Evolutionary conservation across 768 basidiomycete species (phyloP).

Genomic region (Termitomyces sp.): DNA sequence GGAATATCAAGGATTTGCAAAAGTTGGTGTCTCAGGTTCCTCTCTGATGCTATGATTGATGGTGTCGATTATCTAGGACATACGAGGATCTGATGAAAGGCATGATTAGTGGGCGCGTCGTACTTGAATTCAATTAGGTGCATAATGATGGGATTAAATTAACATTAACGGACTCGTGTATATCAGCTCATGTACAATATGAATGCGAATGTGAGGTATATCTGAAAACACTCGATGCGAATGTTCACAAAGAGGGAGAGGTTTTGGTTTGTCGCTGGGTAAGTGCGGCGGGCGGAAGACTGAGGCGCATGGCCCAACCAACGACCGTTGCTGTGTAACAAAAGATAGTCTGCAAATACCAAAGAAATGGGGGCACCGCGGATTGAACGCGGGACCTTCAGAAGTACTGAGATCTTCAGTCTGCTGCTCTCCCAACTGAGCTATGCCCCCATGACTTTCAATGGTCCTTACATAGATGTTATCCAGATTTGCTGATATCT

Average conservation of each 20-base stretch:
- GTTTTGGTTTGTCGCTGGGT: no score
- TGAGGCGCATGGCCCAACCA: no score
- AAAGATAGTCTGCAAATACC: no score
- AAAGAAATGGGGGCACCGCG: no score
- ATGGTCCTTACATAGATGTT: no score
- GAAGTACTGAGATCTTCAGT: neutral
- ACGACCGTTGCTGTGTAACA: no score
- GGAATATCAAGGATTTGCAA: slow-evolving; percentile 44
- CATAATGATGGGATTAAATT: neutral
- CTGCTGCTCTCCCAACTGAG: neutral
- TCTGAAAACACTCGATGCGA: no score
- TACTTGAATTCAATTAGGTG: slow-evolving; percentile 26
- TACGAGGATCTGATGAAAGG: slow-evolving; percentile 35
- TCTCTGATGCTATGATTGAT: neutral
- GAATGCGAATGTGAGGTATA: neutral
- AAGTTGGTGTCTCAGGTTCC: slow-evolving; percentile 31
- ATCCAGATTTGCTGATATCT: no score
- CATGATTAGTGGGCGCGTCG: slow-evolving; percentile 46
- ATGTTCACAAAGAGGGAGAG: no score
- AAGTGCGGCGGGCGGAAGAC: no score
- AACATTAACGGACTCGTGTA: neutral
- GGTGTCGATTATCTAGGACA: slow-evolving; percentile 17
- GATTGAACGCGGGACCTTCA: no score
- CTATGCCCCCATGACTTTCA: neutral
- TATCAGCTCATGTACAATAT: neutral